Evolutionary conservation across 2,329 filamentous ascomycete species (phyloP), one percentile per base, ranked within the genome.

Genomic region (Fusarium mundagurra): DNA sequence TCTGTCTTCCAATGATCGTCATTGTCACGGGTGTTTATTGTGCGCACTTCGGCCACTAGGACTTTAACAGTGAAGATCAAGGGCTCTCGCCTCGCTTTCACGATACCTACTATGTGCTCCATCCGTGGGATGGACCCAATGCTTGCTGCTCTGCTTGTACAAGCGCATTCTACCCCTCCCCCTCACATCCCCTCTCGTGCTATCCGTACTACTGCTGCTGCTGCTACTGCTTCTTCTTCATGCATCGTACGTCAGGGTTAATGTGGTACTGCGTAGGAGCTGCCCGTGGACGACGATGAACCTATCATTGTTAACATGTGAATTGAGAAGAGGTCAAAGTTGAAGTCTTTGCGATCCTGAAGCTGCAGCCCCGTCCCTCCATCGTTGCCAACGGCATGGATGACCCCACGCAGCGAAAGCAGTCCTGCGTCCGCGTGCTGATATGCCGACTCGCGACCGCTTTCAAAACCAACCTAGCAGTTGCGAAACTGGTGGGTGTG

Each of bases 281-380:
- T 71, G 48, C 38, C 69, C 67, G 45, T 75, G 69, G 70, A 61
- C 74, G 51, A 70, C 74, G 77, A 79, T 78, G 72, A 71, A 76
- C 77, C 77, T 79, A 79, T 79, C 77, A 78, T 79, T 79, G 39
- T 58, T 57, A 79, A 51, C 77, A 79, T 79, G 77, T 79, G 77
- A 77, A 72, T 69, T 58, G 43, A 71, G 58, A 75, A 79, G 69
- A 69, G 76, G 55, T 41, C 61, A 67, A 71, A 69, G 45, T 77
- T 70, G 66, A 64, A 65, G 61, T 66, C 65, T 55, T 61, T 55
- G 61, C 58, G 59, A 75, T 68, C 54, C 53, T 73, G 61, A 73
- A 67, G 69, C 69, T 66, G 63, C 76, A 64, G 44, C 45, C 48
- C 59, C 54, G 31, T 53, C 45, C 51, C 54, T 65, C 36, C 61